Conservation (phyloP, 2,329 filamentous ascomycete species). For the Beauveria asiatica region DNA sequence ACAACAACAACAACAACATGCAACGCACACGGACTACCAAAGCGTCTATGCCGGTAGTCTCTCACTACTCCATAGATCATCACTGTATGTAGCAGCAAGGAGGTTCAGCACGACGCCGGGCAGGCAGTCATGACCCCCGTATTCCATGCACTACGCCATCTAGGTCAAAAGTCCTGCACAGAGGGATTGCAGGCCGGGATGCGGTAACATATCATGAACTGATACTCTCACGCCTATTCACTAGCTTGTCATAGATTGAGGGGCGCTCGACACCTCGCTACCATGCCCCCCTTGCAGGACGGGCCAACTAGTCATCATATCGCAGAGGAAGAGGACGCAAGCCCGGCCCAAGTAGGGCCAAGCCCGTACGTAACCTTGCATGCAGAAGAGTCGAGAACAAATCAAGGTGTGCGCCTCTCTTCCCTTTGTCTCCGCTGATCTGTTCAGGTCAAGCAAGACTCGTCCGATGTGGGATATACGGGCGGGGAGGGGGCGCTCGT, state of each 20-base stretch:
- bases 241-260: neutral
- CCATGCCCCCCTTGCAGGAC: neutral
- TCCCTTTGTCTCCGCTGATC: conserved; percentile 2
- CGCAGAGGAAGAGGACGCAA: neutral
- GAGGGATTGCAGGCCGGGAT: neutral
- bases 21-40: neutral
- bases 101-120: neutral
- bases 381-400: conserved; percentile 3
- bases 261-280: neutral
- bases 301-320: neutral
- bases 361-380: neutral
- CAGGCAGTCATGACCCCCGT: neutral
- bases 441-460: neutral
- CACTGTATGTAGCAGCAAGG: neutral
- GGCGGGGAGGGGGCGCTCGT: neutral
- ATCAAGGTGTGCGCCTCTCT: neutral
- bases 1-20: neutral
- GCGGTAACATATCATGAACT: neutral
- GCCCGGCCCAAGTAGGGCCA: neutral
- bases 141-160: neutral
- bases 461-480: conserved; percentile 3
- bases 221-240: conserved; percentile 6
- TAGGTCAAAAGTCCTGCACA: neutral
- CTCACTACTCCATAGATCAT: neutral
- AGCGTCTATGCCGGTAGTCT: neutral